Percentiles rank a stretch among this genome's conserved stretches.
Evolutionary conservation across 164 flowering plant genomes (phyloP).

Genomic region (Macadamia integrifolia): DNA sequence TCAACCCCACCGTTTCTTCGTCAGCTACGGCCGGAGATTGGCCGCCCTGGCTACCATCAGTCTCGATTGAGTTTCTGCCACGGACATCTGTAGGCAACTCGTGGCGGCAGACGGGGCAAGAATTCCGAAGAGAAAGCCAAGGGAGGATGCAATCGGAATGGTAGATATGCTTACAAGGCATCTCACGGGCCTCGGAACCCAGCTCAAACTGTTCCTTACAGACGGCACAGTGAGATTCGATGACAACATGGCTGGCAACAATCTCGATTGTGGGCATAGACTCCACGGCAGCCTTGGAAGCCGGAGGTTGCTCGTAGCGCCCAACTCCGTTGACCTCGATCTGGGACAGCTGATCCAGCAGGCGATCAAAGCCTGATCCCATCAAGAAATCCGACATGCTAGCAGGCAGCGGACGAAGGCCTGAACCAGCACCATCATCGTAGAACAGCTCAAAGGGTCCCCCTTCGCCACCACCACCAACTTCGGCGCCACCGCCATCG

Average conservation of each 20-base stretch:
- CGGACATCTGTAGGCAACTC: constrained; percentile 46
- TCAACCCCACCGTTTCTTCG: constrained; percentile 48
- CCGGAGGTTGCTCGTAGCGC: constrained; percentile 54
- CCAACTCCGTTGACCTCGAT: constrained; percentile 51
- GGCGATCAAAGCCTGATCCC: constrained; percentile 75
- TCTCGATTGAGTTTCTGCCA: constrained; percentile 15
- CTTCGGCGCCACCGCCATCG: constrained; percentile 18
- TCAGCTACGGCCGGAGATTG: constrained; percentile 19
- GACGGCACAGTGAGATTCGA: constrained; percentile 62
- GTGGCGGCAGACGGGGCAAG: constrained; percentile 78
- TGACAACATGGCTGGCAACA: constrained; percentile 20
- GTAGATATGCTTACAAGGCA: constrained; percentile 85
- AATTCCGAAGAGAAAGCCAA: constrained; percentile 62
- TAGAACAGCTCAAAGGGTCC: constrained; percentile 55
- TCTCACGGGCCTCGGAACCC: constrained; percentile 56
- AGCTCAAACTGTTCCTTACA: constrained; percentile 60
- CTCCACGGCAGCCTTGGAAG: constrained; percentile 64
- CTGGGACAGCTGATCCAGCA: constrained; percentile 65
- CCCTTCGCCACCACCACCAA: constrained; percentile 19
- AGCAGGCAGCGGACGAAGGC: constrained; percentile 65
- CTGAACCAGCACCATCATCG: constrained; percentile 71
- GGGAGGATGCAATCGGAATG: constrained; percentile 77
- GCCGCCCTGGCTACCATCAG: constrained; percentile 9
- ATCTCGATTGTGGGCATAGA: constrained; percentile 62
- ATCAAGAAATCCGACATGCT: constrained; percentile 61